Evolutionary conservation across 768 basidiomycete species (phyloP).

Genomic region (Phanerodontia chrysosporium): DNA sequence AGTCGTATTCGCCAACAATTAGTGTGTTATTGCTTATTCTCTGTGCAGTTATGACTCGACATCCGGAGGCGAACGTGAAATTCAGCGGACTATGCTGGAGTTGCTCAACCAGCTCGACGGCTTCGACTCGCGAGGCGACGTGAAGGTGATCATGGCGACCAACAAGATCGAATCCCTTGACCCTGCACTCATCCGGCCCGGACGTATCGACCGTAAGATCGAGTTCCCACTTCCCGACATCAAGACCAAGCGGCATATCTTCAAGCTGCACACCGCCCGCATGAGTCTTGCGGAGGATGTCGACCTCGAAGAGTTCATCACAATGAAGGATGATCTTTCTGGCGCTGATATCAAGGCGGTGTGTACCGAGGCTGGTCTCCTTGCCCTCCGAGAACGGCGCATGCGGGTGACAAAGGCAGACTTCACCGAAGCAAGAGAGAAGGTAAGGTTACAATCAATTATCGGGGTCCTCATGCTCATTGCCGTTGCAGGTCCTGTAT

Average conservation of each 20-base stretch:
- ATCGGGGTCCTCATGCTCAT: constrained; percentile 8
- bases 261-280: constrained; percentile 92
- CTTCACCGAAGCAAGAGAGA: constrained; percentile 88
- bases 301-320: constrained; percentile 92
- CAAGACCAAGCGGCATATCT: constrained; percentile 99
- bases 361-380: constrained; percentile 95
- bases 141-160: constrained; percentile 99
- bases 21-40: neutral
- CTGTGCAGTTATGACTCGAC: constrained; percentile 87
- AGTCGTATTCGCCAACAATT: constrained; percentile 20
- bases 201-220: constrained; percentile 98
- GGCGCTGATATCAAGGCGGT: constrained; percentile 99
- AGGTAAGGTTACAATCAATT: constrained; percentile 46
- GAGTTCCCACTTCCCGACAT: constrained; percentile 97
- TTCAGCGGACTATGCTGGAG: constrained; percentile 98
- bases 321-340: constrained; percentile 92
- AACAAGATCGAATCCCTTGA: constrained; percentile 97
- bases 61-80: constrained; percentile 97
- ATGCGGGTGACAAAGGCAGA: constrained; percentile 93
- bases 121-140: constrained; percentile 99
- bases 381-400: constrained; percentile 89
- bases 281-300: constrained; percentile 90
- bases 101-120: constrained; percentile 97
- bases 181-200: constrained; percentile 96
- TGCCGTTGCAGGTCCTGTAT: constrained; percentile 63